Base-by-base conservation (phyloP, 1,284 basidiomycete species). In the Ceratobasidium theobromae region DNA sequence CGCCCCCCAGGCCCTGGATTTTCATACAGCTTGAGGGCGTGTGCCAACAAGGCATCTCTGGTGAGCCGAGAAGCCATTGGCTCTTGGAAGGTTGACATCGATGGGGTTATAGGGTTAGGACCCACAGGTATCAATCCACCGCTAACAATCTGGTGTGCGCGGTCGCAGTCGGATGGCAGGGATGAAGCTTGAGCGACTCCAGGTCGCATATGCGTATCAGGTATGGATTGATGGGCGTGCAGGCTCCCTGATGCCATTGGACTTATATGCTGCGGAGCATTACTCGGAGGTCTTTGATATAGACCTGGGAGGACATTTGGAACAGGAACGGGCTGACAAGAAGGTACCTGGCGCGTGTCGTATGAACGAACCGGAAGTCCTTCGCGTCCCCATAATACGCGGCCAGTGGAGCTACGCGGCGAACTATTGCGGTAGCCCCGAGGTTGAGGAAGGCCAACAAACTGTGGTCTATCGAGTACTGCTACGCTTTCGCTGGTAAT, bases 1-100 rank as follows among this genome's bases (percentile, higher is more conserved):
- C 40, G 46, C n/a, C 23, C 28, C 45, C 48, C 51, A n/a, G 58
- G 49, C n/a, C 65, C 54, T 21, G 55, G 66, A 43, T 71, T 46
- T 6, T 65, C 68, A 53, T 72, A 74, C 18, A 74, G 38, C n/a
- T 68, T 71, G 53, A 74, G 70, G 3, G 74, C 74, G 53, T 74
- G 72, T 4, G 68, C 64, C 18, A 74, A 66, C 27, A 74, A 38
- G 11, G 73, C 71, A 57, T 74, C 74, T 27, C 74, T 70, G 55
- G 70, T 71, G 16, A 71, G 49, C 25, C 67, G 45, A 40, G 65
- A 73, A 30, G 69, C 68, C 33, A 72, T 52, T 11, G 71, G 71
- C 49, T 71, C 71, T 32, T 43, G 65, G 16, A 45, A 8, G 5
- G 23, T 38, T 27, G 35, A 21, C 18, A 25, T 25, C 18, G 16